Base-by-base conservation (phyloP, 345 rosid species). In the Mangifera indica region DNA sequence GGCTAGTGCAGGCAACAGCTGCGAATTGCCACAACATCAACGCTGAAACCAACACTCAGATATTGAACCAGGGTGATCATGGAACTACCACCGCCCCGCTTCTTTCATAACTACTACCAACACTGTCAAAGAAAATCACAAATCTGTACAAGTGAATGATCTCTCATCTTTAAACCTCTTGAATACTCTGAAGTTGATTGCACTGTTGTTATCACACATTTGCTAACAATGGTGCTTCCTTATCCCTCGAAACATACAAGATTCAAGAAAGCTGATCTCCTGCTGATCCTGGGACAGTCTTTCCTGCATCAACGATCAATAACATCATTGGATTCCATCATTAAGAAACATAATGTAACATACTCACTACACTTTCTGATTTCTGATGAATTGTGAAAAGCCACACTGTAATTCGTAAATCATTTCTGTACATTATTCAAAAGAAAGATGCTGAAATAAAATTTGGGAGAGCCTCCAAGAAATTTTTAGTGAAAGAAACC, bases 271-370 rank as follows among this genome's bases (percentile, higher is more conserved):
- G n/a, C 49, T 48, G 46, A 58, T 64, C 60, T 66, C 25, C 13
- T 46, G 15, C 10, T 20, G 10, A 60, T 40, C 40, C 60, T 24
- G 10, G 49, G 45, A 60, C 25, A 34, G 42, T 37, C 21, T 69
- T 57, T 24, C 58, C 65, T 73, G 69, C 62, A 72, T 9, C 42
- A 29, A 29, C 32, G 3, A 29, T 29, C 32, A 29, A 29, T 22
- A 13, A 18, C 59, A 37, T 20, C 42, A 72, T 67, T 40, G 55
- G 76, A 56, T 22, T 67, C 48, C 48, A 67, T n/a, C 14, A 22
- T 17, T 45, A 49, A 18, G 17, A 32, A 51, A 61, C 52, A 72
- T 29, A 52, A 8, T 46, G 17, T 21, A 8, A 18, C 4, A 7
- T 22, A 69, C 24, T 14, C 42, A 20, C 10, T 20, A 24, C 15